Percentiles rank a stretch among this genome's conserved stretches.
Conservation (phyloP, 2,329 filamentous ascomycete species). For the Cordyceps tenuipes region DNA sequence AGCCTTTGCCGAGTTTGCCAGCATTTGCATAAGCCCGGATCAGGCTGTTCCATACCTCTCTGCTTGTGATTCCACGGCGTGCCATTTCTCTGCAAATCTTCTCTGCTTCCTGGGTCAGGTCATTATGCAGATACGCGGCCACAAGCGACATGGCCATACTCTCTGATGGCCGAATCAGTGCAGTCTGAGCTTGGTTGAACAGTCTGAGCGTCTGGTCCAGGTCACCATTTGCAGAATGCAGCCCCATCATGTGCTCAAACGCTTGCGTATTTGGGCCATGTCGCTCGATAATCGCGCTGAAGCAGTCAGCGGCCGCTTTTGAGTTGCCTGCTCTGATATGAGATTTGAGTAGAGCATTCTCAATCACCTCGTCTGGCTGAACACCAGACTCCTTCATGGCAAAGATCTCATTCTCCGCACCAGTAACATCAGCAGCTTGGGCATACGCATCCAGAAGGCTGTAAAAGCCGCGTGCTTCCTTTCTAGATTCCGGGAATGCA, state of each 20-base stretch:
- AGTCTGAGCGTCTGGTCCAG: conserved; percentile 59
- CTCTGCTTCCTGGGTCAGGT: conserved; percentile 28
- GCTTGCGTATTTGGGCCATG: conserved; percentile 53
- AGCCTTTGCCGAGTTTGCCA: conserved; percentile 42
- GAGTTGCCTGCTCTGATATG: conserved; percentile 59
- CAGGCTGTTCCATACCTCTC: conserved; percentile 70
- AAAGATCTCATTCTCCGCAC: conserved; percentile 53
- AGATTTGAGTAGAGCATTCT: conserved; percentile 71
- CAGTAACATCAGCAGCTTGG: conserved; percentile 53
- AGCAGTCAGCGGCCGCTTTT: conserved; percentile 54
- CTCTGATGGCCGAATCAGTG: conserved; percentile 40
- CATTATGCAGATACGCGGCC: conserved; percentile 50
- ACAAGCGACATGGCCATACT: conserved; percentile 59
- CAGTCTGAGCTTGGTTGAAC: conserved; percentile 52
- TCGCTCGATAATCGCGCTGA: conserved; percentile 47
- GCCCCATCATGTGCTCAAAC: conserved; percentile 65
- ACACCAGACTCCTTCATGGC: conserved; percentile 51
- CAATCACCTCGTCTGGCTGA: conserved; percentile 51
- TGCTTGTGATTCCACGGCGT: conserved; percentile 40
- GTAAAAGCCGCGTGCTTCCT: conserved; percentile 33
- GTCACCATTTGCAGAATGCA: conserved; percentile 62
- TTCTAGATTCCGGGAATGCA: conserved; percentile 27
- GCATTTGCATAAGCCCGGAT: conserved; percentile 60
- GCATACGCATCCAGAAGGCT: conserved; percentile 66
- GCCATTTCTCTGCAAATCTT: conserved; percentile 41